Conservation (phyloP, 352 stramenopile species). For the Globisporangium emineosum region DNA sequence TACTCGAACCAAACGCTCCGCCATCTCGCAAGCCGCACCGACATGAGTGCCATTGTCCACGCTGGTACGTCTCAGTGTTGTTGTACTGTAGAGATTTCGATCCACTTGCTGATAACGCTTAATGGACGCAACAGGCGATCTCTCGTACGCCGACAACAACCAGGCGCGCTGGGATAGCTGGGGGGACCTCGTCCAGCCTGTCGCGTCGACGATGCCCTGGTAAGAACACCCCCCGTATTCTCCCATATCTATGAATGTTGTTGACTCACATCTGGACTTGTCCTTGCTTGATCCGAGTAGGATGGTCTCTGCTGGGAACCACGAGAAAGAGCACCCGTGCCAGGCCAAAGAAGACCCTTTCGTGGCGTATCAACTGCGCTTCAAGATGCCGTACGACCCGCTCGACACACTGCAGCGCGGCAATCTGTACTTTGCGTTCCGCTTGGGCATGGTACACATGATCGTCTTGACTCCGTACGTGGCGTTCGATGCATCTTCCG, state of each 20-base stretch:
- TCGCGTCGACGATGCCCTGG: constrained; percentile 63
- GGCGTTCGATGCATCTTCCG: constrained; percentile 63
- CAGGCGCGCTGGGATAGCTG: constrained; percentile 88
- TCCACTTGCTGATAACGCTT: neutral
- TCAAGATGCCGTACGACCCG: constrained; percentile 82
- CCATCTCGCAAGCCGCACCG: constrained; percentile 44
- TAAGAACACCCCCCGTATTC: no score
- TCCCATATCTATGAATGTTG: no score
- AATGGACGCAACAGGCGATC: constrained; percentile 47
- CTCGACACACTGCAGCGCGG: constrained; percentile 45
- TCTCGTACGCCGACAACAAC: constrained; percentile 89
- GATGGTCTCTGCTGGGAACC: constrained; percentile 84
- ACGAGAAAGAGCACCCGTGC: constrained; percentile 82
- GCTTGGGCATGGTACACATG: constrained; percentile 82
- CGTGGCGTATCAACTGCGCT: constrained; percentile 82
- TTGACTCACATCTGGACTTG: neutral
- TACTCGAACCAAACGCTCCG: constrained; percentile 85
- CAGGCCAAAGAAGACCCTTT: constrained; percentile 63
- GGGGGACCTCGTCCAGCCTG: constrained; percentile 80
- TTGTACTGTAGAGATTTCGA: neutral
- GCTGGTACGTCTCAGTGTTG: constrained; percentile 28
- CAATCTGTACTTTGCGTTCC: constrained; percentile 92
- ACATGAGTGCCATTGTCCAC: constrained; percentile 63
- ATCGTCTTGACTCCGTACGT: constrained; percentile 92
- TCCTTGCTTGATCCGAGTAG: constrained; percentile 21